These are phyloP conservation scores for Coniochaeta hoffmannii DNA, from an alignment of 2,329 filamentous ascomycete species.

Conservation along the genomic window DNA sequence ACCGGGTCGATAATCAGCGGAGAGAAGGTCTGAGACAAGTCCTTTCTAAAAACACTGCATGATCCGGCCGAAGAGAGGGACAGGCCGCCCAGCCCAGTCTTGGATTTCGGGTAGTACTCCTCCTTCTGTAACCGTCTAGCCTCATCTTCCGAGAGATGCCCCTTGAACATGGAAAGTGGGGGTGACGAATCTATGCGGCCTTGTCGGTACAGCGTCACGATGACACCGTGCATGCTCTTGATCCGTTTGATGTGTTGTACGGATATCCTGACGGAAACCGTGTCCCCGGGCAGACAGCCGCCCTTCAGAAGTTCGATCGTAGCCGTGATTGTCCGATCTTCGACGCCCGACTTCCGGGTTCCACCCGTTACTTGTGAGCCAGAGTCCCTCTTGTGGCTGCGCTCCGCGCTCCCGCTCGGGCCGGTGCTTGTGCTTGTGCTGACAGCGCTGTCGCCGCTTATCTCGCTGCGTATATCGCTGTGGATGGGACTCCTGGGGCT, in stretches of 20 bases:
- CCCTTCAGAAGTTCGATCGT: constrained; percentile 76
- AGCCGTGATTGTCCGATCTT: constrained; percentile 75
- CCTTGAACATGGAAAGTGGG: constrained; percentile 39
- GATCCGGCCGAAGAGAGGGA: constrained; percentile 81
- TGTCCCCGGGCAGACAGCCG: constrained; percentile 80
- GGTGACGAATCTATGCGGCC: constrained; percentile 78
- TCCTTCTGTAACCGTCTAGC: constrained; percentile 66
- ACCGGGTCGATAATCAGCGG: constrained; percentile 81
- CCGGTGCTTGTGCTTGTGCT: constrained; percentile 56
- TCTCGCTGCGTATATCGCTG: constrained; percentile 57
- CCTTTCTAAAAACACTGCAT: constrained; percentile 90
- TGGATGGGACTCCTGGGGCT: constrained; percentile 33
- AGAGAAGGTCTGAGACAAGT: constrained; percentile 80
- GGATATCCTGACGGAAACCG: constrained; percentile 68
- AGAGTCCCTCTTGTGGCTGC: constrained; percentile 34
- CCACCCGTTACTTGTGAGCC: constrained; percentile 17
- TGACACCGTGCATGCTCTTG: constrained; percentile 86
- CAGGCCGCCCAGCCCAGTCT: constrained; percentile 77
- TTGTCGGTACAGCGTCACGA: constrained; percentile 86
- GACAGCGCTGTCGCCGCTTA: constrained; percentile 59
- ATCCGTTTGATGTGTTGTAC: constrained; percentile 85
- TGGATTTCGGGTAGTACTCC: constrained; percentile 80
- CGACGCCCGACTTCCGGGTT: constrained; percentile 35
- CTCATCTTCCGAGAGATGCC: constrained; percentile 48
- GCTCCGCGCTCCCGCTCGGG: constrained; percentile 42